A percentile compares a stretch with the other conserved stretches of the same genome.
Evolutionary conservation across 2,329 filamentous ascomycete species (phyloP).

Genomic region (Penicillium sp.): DNA sequence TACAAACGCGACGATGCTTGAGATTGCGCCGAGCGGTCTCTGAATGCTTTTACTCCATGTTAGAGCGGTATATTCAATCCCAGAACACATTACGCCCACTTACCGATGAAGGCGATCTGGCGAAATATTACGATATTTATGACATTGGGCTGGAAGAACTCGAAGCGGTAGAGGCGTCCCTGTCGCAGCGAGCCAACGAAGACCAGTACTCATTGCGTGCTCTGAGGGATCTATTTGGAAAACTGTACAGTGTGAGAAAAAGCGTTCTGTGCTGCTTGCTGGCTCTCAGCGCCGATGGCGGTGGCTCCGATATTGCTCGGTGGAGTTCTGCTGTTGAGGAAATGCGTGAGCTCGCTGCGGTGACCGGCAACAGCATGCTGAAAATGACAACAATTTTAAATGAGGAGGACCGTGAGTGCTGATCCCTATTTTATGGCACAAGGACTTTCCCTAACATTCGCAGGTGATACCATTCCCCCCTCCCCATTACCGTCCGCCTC

Average conservation of each 20-base stretch:
- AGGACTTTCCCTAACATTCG: conserved; percentile 13
- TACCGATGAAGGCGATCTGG: conserved; percentile 75
- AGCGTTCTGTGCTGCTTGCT: conserved; percentile 85
- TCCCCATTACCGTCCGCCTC: conserved; percentile 63
- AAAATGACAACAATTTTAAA: conserved; percentile 67
- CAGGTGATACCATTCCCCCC: conserved; percentile 46
- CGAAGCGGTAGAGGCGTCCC: conserved; percentile 64
- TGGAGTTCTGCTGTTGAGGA: conserved; percentile 78
- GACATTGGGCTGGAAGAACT: conserved; percentile 73
- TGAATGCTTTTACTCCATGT: conserved; percentile 64
- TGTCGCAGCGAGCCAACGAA: conserved; percentile 66
- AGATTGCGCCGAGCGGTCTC: conserved; percentile 75
- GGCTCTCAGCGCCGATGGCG: conserved; percentile 77
- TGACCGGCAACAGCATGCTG: conserved; percentile 61
- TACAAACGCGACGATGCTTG: conserved; percentile 73
- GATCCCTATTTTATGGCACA: background rate
- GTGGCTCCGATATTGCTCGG: conserved; percentile 69
- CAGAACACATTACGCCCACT: conserved; percentile 67
- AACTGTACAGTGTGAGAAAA: conserved; percentile 76
- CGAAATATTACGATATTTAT: conserved; percentile 90
- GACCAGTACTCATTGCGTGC: conserved; percentile 74
- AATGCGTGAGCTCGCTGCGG: conserved; percentile 62
- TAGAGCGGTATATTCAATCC: conserved; percentile 69
- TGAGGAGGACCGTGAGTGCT: conserved; percentile 71
- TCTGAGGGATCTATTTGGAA: conserved; percentile 76